Base-by-base conservation (phyloP, 495 filamentous ascomycete genomes). In the Hypoxylon rickii region DNA sequence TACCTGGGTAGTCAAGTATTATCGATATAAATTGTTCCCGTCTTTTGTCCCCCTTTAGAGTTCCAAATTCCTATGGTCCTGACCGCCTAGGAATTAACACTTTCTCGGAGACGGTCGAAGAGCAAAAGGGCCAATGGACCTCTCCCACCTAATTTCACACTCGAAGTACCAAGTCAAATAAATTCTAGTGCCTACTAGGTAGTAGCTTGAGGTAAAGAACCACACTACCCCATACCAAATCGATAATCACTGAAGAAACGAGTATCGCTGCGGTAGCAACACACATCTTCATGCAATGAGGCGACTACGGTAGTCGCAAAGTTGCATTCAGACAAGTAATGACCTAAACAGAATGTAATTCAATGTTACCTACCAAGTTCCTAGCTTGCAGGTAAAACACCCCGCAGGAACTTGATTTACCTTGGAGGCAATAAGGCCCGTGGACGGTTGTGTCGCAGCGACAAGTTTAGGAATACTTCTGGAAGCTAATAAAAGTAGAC, bases 401-500 rank as follows among this genome's bases (percentile, higher is more conserved):
- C n/a, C n/a, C n/a, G n/a, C n/a, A n/a, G n/a, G n/a, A n/a, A 29
- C 32, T 57, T 29, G 19, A 12, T n/a, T 36, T 36, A 18, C 6
- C 19, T 13, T 42, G 19, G 36, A 58, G 48, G 44, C 49, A 41
- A 36, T 58, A 56, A 63, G n/a, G 29, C 20, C 40, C 44, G 50
- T 39, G 37, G 37, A 55, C 16, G 41, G 33, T 51, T 39, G 39
- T 58, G 64, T 64, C 44, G 39, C 49, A 58, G 15, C 44, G 34
- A 48, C 33, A 52, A 22, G 34, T 53, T 56, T 50, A 44, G 22
- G 56, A 67, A 67, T 52, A 19, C 56, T 67, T 67, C 64, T 67
- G 55, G 64, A 67, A 67, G 56, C 44, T 47, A 16, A 45, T 11
- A 2, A 50, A 37, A 20, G 20, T 13, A 31, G 31, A 15, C 37